These are phyloP conservation scores for Fusarium albidum DNA, from an alignment of 2,329 filamentous ascomycete species.

Conservation along the genomic window DNA sequence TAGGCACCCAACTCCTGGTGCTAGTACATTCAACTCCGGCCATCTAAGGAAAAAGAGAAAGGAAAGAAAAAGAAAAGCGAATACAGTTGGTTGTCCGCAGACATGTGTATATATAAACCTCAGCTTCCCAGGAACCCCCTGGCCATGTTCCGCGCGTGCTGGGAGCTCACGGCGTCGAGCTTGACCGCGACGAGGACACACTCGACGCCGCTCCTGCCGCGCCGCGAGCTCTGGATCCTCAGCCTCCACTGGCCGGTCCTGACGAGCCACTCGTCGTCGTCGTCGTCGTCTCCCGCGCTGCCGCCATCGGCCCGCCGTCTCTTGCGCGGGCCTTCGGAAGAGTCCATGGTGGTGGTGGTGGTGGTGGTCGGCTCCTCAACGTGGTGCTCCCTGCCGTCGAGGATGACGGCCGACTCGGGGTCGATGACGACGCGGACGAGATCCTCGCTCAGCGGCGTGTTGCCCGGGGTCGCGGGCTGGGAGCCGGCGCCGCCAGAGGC, in stretches of 20 bases:
- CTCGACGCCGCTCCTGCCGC: constrained; percentile 66
- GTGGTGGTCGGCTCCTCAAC: constrained; percentile 37
- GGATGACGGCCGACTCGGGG: constrained; percentile 62
- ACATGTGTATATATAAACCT: constrained; percentile 1
- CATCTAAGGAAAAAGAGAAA: no score
- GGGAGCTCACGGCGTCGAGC: constrained; percentile 73
- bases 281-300: constrained; percentile 46
- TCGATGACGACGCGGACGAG: constrained; percentile 72
- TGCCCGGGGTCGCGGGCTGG: constrained; percentile 71
- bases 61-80: no score
- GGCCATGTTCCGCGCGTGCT: constrained; percentile 71
- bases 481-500: constrained; percentile 67
- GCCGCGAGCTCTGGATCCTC: constrained; percentile 64
- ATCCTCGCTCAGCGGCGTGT: constrained; percentile 75
- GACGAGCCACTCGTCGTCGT: constrained; percentile 66
- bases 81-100: no score
- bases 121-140: constrained; percentile 66
- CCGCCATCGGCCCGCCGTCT: constrained; percentile 53
- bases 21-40: neutral
- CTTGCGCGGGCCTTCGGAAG: constrained; percentile 50
- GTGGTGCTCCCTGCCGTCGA: constrained; percentile 65
- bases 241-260: constrained; percentile 76
- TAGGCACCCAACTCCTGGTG: neutral
- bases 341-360: constrained; percentile 39
- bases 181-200: constrained; percentile 80